These are phyloP conservation scores for Penicillium parvum DNA, from an alignment of 495 filamentous ascomycete species.

Conservation along the genomic window DNA sequence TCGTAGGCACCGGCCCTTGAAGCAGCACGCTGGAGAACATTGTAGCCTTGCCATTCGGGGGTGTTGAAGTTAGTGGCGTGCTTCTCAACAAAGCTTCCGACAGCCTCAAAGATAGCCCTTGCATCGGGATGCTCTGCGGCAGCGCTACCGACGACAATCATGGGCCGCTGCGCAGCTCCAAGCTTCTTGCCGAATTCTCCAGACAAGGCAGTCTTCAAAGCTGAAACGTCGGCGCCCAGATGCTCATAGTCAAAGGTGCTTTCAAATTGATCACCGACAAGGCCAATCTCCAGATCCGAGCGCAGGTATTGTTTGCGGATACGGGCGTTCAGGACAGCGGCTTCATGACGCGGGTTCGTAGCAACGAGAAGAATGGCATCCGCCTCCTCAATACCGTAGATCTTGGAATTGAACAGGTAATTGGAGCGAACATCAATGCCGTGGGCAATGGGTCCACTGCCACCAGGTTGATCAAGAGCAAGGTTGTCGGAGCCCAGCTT, in stretches of 20 bases:
- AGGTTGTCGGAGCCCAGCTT: slow-evolving; percentile 94
- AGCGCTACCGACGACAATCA: slow-evolving; percentile 92
- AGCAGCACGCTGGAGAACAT: slow-evolving; percentile 87
- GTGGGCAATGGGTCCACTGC: slow-evolving; percentile 79
- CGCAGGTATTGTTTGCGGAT: slow-evolving; percentile 97
- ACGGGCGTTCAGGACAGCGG: slow-evolving; percentile 88
- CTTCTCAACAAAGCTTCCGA: slow-evolving; percentile 89
- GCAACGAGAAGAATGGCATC: slow-evolving; percentile 89
- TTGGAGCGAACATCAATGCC: slow-evolving; percentile 91
- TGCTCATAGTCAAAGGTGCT: slow-evolving; percentile 92
- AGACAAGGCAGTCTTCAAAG: slow-evolving; percentile 79
- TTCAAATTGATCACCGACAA: slow-evolving; percentile 86
- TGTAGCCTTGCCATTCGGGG: slow-evolving; percentile 94
- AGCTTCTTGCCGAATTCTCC: slow-evolving; percentile 90
- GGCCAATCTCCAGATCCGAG: slow-evolving; percentile 87
- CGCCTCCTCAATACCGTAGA: slow-evolving; percentile 87
- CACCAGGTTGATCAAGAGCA: slow-evolving; percentile 82
- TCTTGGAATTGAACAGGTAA: slow-evolving; percentile 93
- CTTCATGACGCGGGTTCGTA: slow-evolving; percentile 92
- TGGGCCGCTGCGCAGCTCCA: slow-evolving; percentile 77
- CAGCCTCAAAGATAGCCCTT: slow-evolving; percentile 85
- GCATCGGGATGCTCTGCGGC: slow-evolving; percentile 85
- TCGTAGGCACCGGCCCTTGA: slow-evolving; percentile 92
- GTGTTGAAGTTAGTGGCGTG: slow-evolving; percentile 81
- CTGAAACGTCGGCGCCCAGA: slow-evolving; percentile 68